Evolutionary conservation across 2,329 filamentous ascomycete species (phyloP).

Genomic region (Stemphylium beticola): DNA sequence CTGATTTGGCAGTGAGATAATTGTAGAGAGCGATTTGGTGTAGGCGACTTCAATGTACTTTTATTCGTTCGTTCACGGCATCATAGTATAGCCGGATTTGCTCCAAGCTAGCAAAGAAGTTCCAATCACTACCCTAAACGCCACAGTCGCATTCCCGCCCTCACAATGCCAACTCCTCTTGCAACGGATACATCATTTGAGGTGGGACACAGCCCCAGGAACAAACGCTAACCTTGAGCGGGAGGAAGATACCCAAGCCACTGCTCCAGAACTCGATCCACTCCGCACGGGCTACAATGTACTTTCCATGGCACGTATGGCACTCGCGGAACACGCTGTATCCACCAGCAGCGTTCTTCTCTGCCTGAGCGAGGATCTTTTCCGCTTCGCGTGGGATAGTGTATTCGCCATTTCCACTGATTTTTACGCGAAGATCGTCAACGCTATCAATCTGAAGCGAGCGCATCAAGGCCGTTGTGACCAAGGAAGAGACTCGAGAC

Average conservation of each 20-base stretch:
- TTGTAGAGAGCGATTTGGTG: neutral
- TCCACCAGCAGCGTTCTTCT: conserved; percentile 16
- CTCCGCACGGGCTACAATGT: conserved; percentile 36
- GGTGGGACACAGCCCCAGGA: conserved; percentile 42
- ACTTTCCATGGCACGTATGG: conserved; percentile 34
- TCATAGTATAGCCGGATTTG: neutral
- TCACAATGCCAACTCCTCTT: conserved; percentile 12
- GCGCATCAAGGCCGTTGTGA: conserved; percentile 20
- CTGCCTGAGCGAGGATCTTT: conserved; percentile 22
- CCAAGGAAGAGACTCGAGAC: conserved; percentile 21
- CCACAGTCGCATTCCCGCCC: neutral
- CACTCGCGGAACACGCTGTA: conserved; percentile 33
- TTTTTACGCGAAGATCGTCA: conserved; percentile 1
- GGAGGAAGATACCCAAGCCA: conserved; percentile 15
- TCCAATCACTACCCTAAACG: neutral
- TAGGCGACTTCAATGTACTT: neutral
- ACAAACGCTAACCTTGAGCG: conserved; percentile 37
- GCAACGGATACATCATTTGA: conserved; percentile 20
- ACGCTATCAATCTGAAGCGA: conserved; percentile 10
- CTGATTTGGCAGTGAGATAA: neutral
- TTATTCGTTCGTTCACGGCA: neutral
- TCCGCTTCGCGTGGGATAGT: conserved; percentile 14
- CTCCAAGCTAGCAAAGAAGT: neutral
- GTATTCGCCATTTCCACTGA: conserved; percentile 6
- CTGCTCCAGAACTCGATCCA: conserved; percentile 43